These are phyloP conservation scores for Microdochium bolleyi DNA, from an alignment of 2,329 filamentous ascomycete species.

Conservation along the genomic window DNA sequence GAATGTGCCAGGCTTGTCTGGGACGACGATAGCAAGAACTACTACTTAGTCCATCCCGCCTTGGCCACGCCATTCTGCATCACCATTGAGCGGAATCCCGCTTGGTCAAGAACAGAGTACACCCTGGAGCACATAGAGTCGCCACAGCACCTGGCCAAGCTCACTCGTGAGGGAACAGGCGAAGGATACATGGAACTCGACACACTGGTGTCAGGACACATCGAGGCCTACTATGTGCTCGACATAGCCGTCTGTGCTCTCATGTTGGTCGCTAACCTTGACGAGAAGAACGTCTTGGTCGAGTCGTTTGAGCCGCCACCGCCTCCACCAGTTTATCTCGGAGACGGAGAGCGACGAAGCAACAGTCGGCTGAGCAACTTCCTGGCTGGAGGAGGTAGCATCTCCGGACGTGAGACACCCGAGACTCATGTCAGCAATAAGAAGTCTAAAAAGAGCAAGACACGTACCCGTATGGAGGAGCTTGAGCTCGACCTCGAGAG, in stretches of 20 bases:
- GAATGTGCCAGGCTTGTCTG: slow-evolving; percentile 68
- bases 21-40: slow-evolving; percentile 50
- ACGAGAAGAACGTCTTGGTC: slow-evolving; percentile 41
- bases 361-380: slow-evolving; percentile 20
- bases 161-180: slow-evolving; percentile 53
- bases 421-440: slow-evolving; percentile 13
- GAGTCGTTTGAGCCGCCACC: slow-evolving; percentile 56
- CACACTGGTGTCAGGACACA: slow-evolving; percentile 49
- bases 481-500: slow-evolving; percentile 58
- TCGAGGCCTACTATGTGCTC: slow-evolving; percentile 53
- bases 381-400: slow-evolving; percentile 11
- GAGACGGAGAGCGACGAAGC: slow-evolving; percentile 18
- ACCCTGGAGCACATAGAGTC: slow-evolving; percentile 57
- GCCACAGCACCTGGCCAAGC: slow-evolving; percentile 49
- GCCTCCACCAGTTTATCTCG: slow-evolving; percentile 4
- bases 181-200: slow-evolving; percentile 54
- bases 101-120: slow-evolving; percentile 55
- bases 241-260: slow-evolving; percentile 55
- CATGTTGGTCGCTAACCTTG: slow-evolving; percentile 48
- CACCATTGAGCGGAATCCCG: slow-evolving; percentile 47
- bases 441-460: slow-evolving; percentile 15
- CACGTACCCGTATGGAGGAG: slow-evolving; percentile 39
- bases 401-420: slow-evolving; percentile 5
- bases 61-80: slow-evolving; percentile 57
- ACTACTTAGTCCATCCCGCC: slow-evolving; percentile 57